A percentile compares a stretch with the other conserved stretches of the same genome.
These are phyloP conservation scores for Pseudogymnoascus destructans DNA, from an alignment of 2,329 filamentous ascomycete genomes.

Conservation along the genomic window DNA sequence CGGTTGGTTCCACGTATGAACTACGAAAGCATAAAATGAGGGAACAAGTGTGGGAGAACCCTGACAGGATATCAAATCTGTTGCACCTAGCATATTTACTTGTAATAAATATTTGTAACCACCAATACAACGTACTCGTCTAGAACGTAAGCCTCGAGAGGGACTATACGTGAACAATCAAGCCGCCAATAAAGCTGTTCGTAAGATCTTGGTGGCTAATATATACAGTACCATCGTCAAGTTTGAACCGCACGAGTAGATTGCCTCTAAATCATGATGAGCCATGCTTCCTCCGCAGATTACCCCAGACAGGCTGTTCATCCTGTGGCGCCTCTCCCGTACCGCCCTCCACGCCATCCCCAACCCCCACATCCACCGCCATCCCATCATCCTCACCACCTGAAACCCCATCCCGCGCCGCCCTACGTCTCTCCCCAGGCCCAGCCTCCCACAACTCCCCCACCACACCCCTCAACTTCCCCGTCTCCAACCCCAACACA, in stretches of 20 bases:
- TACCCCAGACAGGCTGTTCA: neutral
- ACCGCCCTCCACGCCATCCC: neutral
- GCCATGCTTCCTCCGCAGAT: slow-evolving; percentile 1
- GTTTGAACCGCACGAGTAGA: neutral
- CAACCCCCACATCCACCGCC: slow-evolving; percentile 11
- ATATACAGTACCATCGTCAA: neutral
- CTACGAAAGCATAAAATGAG: neutral
- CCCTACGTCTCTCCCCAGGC: slow-evolving; percentile 12
- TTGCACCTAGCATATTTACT: neutral
- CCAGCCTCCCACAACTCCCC: neutral
- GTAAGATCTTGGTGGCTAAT: neutral
- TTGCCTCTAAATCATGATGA: neutral
- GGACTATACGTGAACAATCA: neutral
- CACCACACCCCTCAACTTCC: slow-evolving; percentile 1
- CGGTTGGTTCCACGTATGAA: too few relatives aligned
- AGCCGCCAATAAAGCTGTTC: neutral
- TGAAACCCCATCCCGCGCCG: slow-evolving; percentile 7
- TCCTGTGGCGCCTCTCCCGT: neutral
- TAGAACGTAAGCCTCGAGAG: neutral
- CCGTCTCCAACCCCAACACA: neutral
- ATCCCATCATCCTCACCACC: neutral
- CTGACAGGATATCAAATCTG: neutral
- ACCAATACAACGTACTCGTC: neutral
- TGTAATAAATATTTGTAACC: neutral
- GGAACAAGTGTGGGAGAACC: neutral